Evolutionary conservation across 2,329 filamentous ascomycete genomes (phyloP).

Genomic region (Fusarium incarnatum): DNA sequence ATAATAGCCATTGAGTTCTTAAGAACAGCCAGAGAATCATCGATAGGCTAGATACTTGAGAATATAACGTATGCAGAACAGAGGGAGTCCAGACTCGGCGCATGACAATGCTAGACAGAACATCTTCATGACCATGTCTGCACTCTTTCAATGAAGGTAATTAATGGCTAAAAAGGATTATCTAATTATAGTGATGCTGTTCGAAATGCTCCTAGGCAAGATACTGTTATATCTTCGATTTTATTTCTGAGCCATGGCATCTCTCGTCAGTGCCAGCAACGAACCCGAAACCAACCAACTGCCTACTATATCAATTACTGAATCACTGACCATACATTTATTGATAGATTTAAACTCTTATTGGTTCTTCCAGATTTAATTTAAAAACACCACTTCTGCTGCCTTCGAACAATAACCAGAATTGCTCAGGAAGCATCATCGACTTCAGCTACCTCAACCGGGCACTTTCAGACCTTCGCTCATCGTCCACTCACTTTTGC

Average conservation of each 20-base stretch:
- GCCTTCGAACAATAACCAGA: background rate
- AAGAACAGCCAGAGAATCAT: background rate
- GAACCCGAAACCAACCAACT: background rate
- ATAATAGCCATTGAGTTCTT: background rate
- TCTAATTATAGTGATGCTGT: too few species aligned
- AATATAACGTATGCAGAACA: too few species aligned
- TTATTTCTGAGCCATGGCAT: background rate
- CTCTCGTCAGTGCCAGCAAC: background rate
- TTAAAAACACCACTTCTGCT: background rate
- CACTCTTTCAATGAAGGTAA: too few species aligned
- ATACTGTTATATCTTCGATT: background rate
- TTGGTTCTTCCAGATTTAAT: background rate
- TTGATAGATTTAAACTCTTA: background rate
- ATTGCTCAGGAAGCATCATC: background rate
- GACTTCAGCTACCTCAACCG: background rate
- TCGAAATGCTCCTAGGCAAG: too few species aligned
- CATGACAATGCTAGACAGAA: too few species aligned
- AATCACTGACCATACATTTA: slow-evolving; percentile 7
- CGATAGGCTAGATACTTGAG: too few species aligned
- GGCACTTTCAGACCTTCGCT: background rate
- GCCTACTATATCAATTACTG: background rate
- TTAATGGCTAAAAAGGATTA: too few species aligned
- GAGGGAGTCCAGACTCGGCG: too few species aligned
- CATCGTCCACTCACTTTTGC: background rate
- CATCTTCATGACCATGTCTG: too few species aligned